Conservation (phyloP, 169 alveolate species). For the Plasmodium cynomolgi region DNA sequence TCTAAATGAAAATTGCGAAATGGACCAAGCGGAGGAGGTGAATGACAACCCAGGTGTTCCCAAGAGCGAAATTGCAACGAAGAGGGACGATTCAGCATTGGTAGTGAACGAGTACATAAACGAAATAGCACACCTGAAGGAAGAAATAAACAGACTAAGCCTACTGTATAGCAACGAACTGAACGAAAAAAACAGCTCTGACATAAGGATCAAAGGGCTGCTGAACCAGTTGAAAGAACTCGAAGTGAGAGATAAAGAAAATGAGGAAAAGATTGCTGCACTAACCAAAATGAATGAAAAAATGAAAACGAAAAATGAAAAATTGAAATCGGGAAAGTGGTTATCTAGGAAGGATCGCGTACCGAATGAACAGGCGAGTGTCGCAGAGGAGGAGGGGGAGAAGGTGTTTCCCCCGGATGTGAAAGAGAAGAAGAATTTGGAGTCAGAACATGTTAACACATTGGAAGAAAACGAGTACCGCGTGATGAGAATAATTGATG, state of each 20-base stretch:
- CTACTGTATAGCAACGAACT: constrained; percentile 43
- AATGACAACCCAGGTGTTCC: not conserved
- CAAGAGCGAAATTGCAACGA: not conserved
- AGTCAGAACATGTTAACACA: not conserved
- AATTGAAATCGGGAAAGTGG: not conserved
- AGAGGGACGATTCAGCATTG: not conserved
- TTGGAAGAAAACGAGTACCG: constrained; percentile 24
- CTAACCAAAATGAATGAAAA: not conserved
- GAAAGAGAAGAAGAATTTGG: not conserved
- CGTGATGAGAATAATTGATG: constrained; percentile 38
- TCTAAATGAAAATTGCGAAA: not conserved
- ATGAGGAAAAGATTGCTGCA: not conserved
- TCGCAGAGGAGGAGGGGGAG: not conserved
- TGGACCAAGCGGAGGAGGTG: not conserved
- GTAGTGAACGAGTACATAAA: not conserved
- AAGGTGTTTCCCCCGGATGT: not conserved
- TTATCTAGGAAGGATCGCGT: not conserved
- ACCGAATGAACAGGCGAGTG: not conserved
- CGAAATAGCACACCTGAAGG: constrained; percentile 34
- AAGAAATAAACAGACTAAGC: constrained; percentile 43
- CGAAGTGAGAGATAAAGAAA: constrained; percentile 12
- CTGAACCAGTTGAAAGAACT: not conserved
- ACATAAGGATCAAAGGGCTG: constrained; percentile 8
- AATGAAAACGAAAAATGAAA: not conserved
- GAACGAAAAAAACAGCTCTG: constrained; percentile 52